These are phyloP conservation scores for Cyberlindnera veronae DNA, from an alignment of 805 yeast species.

Conservation along the genomic window DNA sequence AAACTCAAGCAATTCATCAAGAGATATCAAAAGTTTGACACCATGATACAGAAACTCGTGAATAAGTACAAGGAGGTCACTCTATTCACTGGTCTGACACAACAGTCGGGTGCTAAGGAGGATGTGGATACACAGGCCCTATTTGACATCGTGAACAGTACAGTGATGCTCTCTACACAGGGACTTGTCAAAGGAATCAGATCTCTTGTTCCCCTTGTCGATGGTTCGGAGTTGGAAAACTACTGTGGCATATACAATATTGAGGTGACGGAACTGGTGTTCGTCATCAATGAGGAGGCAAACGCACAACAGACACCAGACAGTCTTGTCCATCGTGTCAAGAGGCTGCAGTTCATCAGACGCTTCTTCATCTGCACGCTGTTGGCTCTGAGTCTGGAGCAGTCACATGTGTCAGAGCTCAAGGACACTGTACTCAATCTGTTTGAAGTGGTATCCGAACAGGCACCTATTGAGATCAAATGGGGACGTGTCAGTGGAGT, in stretches of 20 bases:
- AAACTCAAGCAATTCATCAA: conserved; percentile 20
- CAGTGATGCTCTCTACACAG: conserved; percentile 33
- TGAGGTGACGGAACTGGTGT: conserved; percentile 28
- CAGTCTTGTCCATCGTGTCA: conserved; percentile 30
- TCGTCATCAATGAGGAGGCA: conserved; percentile 12
- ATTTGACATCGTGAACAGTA: conserved; percentile 25
- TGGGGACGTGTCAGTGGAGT: conserved; percentile 2
- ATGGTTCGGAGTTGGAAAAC: conserved; percentile 34
- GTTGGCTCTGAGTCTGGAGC: conserved; percentile 30
- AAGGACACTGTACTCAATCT: conserved; percentile 8
- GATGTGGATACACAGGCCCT: conserved; percentile 7
- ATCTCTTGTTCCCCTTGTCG: conserved; percentile 28
- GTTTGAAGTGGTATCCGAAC: conserved; percentile 1
- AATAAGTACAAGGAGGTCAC: conserved; percentile 30
- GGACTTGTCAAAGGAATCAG: conserved; percentile 27
- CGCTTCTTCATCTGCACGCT: conserved; percentile 42
- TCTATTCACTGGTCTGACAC: conserved; percentile 22
- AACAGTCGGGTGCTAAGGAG: neutral
- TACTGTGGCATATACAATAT: conserved; percentile 44
- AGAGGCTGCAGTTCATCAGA: conserved; percentile 36
- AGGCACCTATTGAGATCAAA: neutral
- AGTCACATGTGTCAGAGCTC: conserved; percentile 2
- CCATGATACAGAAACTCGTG: conserved; percentile 26
- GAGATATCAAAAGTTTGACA: conserved; percentile 26
- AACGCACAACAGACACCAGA: conserved; percentile 13